Conservation (phyloP, 352 stramenopile genomes). For the Globisporangium iwayamae region DNA sequence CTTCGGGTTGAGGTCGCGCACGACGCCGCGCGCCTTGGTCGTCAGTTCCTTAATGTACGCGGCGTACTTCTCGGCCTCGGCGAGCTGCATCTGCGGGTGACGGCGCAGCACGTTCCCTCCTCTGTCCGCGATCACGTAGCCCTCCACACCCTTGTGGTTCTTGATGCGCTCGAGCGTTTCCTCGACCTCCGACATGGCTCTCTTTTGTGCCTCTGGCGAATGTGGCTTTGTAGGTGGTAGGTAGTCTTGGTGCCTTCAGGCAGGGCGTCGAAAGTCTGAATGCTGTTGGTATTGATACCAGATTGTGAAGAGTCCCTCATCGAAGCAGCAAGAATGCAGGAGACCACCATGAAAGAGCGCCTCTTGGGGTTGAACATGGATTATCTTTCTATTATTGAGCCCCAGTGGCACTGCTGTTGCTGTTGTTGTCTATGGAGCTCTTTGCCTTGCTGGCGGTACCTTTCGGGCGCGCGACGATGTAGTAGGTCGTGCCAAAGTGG, state of each 20-base stretch:
- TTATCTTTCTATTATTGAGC: constrained; percentile 4
- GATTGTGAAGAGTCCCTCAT: neutral
- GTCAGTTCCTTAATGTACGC: constrained; percentile 90
- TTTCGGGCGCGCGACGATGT: constrained; percentile 67
- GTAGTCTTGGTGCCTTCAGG: too few species aligned
- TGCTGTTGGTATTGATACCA: neutral
- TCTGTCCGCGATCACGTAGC: constrained; percentile 93
- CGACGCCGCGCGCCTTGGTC: constrained; percentile 88
- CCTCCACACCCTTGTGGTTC: constrained; percentile 92
- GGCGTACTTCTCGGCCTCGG: constrained; percentile 90
- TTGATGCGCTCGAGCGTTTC: constrained; percentile 95
- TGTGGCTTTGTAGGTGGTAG: neutral
- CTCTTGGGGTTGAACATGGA: neutral
- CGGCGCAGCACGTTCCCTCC: constrained; percentile 87
- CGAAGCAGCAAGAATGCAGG: neutral
- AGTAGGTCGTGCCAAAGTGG: constrained; percentile 96
- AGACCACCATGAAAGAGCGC: neutral
- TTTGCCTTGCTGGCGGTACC: neutral
- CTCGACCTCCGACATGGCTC: constrained; percentile 89
- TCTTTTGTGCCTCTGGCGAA: neutral
- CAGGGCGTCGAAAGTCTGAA: neutral
- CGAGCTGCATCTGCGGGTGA: constrained; percentile 87
- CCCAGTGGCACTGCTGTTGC: neutral
- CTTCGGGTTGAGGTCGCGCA: constrained; percentile 93
- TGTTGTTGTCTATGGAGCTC: neutral